Percentiles rank a stretch among this genome's conserved stretches.
Conservation (phyloP, 23 red algal species). For the Porphyridium purpureum region DNA sequence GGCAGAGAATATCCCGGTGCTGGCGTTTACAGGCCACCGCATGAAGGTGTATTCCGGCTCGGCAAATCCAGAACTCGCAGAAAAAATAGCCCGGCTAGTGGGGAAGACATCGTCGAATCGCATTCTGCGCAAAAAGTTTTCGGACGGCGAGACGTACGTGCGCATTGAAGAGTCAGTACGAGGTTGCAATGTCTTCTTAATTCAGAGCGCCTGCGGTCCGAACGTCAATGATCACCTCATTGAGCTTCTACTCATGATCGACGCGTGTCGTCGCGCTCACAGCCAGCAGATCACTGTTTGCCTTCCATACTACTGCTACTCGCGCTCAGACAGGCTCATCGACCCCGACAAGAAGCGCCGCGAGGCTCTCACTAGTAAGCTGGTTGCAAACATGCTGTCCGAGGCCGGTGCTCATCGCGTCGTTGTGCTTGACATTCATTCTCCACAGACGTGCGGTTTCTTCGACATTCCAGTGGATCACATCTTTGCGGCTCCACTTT, state of each 20-base stretch:
- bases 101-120: constrained; percentile 50
- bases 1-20: background rate
- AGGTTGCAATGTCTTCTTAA: constrained; percentile 91
- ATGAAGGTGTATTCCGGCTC: constrained; percentile 82
- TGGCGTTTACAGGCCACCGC: constrained; percentile 58
- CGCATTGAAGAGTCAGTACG: constrained; percentile 87
- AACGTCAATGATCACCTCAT: constrained; percentile 64
- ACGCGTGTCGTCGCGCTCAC: constrained; percentile 85
- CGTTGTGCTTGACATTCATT: constrained; percentile 95
- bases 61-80: constrained; percentile 50
- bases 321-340: constrained; percentile 81
- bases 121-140: constrained; percentile 63
- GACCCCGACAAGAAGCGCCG: constrained; percentile 75
- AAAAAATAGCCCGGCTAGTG: constrained; percentile 45
- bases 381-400: constrained; percentile 88
- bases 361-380: constrained; percentile 87
- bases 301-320: constrained; percentile 89
- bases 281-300: constrained; percentile 80
- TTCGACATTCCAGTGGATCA: constrained; percentile 99
- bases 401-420: constrained; percentile 73
- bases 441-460: constrained; percentile 98
- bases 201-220: too few species aligned
- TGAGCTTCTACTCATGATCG: constrained; percentile 93
- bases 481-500: constrained; percentile 61
- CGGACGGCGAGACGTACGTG: constrained; percentile 93